Evolutionary conservation across 176 grass and related monocot species (phyloP), one percentile per base, ranked within the genome.

Genomic region (Cocos nucifera): DNA sequence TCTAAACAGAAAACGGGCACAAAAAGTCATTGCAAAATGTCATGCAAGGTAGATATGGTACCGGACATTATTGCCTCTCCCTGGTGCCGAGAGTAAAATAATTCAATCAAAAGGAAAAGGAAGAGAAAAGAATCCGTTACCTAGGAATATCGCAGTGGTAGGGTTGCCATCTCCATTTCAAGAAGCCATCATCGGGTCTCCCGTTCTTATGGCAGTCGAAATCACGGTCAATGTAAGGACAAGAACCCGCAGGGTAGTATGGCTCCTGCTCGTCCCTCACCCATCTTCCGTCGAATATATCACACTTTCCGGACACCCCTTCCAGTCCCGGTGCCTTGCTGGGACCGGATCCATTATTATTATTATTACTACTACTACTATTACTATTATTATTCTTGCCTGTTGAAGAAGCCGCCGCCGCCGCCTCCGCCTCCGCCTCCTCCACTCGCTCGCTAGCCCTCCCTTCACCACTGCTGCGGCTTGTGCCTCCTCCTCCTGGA

Each of bases 171-270:
- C 87, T 78, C 87, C 87, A 92, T 57, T 73, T 85, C 69, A 88
- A 74, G 68, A 78, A 92, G n/a, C 74, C 58, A 15, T 50, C 53
- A 67, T 92, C 93, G 17, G 76, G 51, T 22, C 93, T 80, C 24
- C 93, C 87, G 73, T 92, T 92, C 69, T 85, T 92, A 75, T 82
- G 77, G 74, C 87, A 98, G 72, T 92, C 85, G 75, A 86, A 98
- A 75, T 85, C 93, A 49, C 69, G 76, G 73, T 88, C 86, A 19
- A 88, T 75, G 70, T 73, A 72, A 1, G 72, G 49, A 62, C 86
- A 96, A 15, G 83, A 96, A 54, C 21, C 72, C 6, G 87, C 74
- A 60, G 76, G 79, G 70, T 83, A 92, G 61, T 64, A 56, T 2
- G 81, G 77, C 12, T 65, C 65, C 20, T 49, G 54, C 60, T 88